phyloP scores from a whole-genome alignment of 2,329 filamentous ascomycete species.

The Cytospora piceicola region DNA sequence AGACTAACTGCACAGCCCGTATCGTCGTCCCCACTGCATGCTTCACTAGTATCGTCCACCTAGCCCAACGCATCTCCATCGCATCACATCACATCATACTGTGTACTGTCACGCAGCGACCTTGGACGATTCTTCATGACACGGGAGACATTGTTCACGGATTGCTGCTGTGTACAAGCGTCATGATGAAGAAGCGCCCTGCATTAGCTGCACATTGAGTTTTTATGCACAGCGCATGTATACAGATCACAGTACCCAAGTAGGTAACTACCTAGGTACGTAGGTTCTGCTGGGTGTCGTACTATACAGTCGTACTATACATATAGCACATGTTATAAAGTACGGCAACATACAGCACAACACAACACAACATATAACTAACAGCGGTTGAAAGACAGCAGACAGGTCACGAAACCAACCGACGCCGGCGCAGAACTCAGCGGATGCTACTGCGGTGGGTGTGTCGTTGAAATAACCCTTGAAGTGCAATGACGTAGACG shows the following conservation, averaged over 20 bases:
- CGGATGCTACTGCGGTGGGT: slow-evolving; percentile 24
- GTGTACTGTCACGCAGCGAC: background rate
- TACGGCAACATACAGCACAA: background rate
- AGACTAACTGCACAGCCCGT: background rate
- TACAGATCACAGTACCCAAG: background rate
- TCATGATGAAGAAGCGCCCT: slow-evolving; percentile 3
- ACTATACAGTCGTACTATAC: background rate
- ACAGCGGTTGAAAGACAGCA: background rate
- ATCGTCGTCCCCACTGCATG: background rate
- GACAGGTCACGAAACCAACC: background rate
- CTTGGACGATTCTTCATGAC: background rate
- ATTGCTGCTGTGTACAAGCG: background rate
- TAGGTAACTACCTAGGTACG: no score
- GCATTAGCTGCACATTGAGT: background rate
- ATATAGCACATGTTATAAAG: background rate
- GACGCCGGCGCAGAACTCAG: background rate
- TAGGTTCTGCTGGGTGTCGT: no score
- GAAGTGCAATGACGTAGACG: slow-evolving; percentile 27
- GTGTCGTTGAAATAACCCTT: slow-evolving; percentile 31
- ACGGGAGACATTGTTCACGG: background rate
- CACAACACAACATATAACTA: background rate
- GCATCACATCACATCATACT: background rate
- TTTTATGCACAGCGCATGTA: background rate
- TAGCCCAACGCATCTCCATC: background rate
- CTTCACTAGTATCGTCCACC: background rate